Percentiles rank a stretch among this genome's conserved stretches.
Conservation (phyloP, 2,329 filamentous ascomycete species). For the Aspergillus sp. region DNA sequence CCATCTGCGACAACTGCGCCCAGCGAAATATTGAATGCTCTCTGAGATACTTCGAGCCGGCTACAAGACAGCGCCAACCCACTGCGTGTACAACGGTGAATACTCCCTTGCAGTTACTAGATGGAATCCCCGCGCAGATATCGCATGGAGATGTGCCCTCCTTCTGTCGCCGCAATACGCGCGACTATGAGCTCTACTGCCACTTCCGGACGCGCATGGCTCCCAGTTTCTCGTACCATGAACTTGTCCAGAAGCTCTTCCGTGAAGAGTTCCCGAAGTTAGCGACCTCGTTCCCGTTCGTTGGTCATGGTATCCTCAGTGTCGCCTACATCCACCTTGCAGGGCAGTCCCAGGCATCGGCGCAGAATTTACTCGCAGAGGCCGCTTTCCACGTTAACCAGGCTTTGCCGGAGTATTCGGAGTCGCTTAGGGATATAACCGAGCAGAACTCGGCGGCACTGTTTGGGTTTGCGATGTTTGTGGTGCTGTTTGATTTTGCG, state of each 20-base stretch:
- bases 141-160: not conserved
- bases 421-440: not conserved
- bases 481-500: not conserved
- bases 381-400: conserved; percentile 2
- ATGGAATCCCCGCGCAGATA: not conserved
- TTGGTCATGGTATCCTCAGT: conserved; percentile 1
- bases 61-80: not conserved
- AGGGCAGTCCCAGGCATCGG: not conserved
- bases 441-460: not conserved
- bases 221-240: not conserved
- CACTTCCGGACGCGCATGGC: conserved; percentile 3
- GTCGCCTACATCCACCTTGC: conserved; percentile 5
- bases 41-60: not conserved
- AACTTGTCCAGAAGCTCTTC: not conserved
- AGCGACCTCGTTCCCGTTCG: not conserved
- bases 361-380: not conserved
- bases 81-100: not conserved
- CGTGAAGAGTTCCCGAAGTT: not conserved
- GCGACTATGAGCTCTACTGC: conserved; percentile 4
- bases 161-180: conserved; percentile 4
- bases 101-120: not conserved
- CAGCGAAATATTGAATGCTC: not conserved
- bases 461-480: conserved; percentile 5
- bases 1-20: conserved; percentile 2
- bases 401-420: not conserved